Conservation (phyloP, 768 basidiomycete species). For the Tricholoma sp. region DNA sequence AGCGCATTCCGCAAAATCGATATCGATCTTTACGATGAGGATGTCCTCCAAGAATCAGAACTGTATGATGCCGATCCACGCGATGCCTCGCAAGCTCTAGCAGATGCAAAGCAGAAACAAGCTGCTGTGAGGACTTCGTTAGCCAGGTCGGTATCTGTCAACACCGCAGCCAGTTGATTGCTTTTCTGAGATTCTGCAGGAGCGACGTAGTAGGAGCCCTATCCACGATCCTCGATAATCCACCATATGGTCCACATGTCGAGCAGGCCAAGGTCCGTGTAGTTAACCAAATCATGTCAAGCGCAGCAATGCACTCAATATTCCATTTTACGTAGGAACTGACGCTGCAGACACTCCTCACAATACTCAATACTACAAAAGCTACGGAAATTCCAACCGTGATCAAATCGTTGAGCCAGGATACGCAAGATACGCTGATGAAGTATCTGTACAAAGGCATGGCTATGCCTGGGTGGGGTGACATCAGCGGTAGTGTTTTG, state of each 20-base stretch:
- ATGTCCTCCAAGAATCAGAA: constrained; percentile 77
- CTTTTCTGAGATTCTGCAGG: constrained; percentile 32
- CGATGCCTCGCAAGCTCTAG: constrained; percentile 64
- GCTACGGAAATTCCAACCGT: constrained; percentile 77
- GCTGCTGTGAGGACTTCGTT: constrained; percentile 66
- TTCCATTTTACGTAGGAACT: constrained; percentile 46
- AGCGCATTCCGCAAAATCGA: constrained; percentile 86
- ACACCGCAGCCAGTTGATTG: background rate
- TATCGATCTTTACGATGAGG: constrained; percentile 92
- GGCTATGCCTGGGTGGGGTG: constrained; percentile 61
- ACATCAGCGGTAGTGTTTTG: constrained; percentile 54
- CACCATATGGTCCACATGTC: constrained; percentile 84
- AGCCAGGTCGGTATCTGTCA: constrained; percentile 52
- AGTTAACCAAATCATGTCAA: background rate
- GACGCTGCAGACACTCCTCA: constrained; percentile 74
- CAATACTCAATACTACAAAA: constrained; percentile 93
- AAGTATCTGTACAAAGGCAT: constrained; percentile 99
- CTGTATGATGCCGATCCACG: constrained; percentile 85
- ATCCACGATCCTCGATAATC: constrained; percentile 61
- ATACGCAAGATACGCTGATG: constrained; percentile 89
- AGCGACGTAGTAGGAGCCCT: constrained; percentile 76
- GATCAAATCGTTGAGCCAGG: constrained; percentile 66
- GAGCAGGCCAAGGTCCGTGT: constrained; percentile 85
- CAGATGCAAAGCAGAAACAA: constrained; percentile 64
- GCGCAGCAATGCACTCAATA: constrained; percentile 1